Conservation (phyloP, 768 basidiomycete genomes). For the Russula foetens region DNA sequence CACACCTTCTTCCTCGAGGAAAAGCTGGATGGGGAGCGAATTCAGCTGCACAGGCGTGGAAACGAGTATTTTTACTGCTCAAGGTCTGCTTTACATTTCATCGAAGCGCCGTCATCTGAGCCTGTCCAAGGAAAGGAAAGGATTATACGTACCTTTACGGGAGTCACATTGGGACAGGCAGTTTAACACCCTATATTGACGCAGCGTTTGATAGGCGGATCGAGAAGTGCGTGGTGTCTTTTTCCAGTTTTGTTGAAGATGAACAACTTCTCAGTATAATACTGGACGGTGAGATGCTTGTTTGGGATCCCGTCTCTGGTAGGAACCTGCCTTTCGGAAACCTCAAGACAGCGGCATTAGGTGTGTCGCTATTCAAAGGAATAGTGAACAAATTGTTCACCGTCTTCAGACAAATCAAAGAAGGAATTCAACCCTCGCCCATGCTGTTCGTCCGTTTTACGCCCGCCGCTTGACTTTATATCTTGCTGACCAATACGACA, state of each 20-base stretch:
- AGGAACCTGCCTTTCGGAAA: slow-evolving; percentile 89
- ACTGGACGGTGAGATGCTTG: slow-evolving; percentile 96
- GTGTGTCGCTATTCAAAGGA: slow-evolving; percentile 31
- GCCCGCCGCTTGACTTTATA: background rate
- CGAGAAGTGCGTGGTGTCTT: slow-evolving; percentile 54
- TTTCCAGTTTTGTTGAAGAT: background rate
- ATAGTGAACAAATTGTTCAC: background rate
- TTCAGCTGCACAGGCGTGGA: slow-evolving; percentile 90
- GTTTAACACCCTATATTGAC: slow-evolving; percentile 82
- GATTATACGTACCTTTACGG: slow-evolving; percentile 92
- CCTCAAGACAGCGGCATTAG: slow-evolving; percentile 85
- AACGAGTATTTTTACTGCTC: slow-evolving; percentile 92
- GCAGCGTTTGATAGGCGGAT: slow-evolving; percentile 66
- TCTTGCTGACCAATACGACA: slow-evolving; percentile 26
- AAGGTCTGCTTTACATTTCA: slow-evolving; percentile 38
- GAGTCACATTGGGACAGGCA: slow-evolving; percentile 70
- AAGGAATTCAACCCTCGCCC: slow-evolving; percentile 72
- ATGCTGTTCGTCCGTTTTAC: slow-evolving; percentile 57
- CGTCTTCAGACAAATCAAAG: slow-evolving; percentile 53
- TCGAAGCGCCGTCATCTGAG: background rate
- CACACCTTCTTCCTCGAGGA: slow-evolving; percentile 87
- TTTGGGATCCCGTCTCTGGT: slow-evolving; percentile 89
- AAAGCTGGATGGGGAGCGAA: slow-evolving; percentile 94
- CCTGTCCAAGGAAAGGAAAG: slow-evolving; percentile 64
- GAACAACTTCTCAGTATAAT: slow-evolving; percentile 54